A percentile compares a stretch with the other conserved stretches of the same genome.
These are phyloP conservation scores for Orobanche coerulescens DNA, from an alignment of 257 asterid genomes.

Conservation along the genomic window DNA sequence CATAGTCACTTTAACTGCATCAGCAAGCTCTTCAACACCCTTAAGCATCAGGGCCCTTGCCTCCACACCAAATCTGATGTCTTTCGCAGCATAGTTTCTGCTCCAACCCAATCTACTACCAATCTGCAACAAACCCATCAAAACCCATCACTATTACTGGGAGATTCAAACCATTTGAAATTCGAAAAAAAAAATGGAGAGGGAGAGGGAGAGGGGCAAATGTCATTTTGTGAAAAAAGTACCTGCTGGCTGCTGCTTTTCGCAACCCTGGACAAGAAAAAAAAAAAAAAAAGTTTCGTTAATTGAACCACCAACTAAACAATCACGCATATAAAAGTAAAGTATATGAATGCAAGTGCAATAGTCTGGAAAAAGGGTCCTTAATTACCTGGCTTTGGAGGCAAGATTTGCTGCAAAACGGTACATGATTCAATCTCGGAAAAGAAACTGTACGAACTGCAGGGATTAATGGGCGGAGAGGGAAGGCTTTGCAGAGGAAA, in stretches of 20 bases:
- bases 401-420: conserved; percentile 84
- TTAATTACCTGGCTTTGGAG: conserved; percentile 49
- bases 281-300: neutral
- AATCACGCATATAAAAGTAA: neutral
- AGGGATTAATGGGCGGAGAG: neutral
- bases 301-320: conserved; percentile 4
- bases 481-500: neutral
- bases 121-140: conserved; percentile 36
- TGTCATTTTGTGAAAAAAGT: neutral
- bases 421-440: conserved; percentile 36
- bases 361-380: neutral
- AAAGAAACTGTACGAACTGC: conserved; percentile 2
- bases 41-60: conserved; percentile 87
- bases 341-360: neutral
- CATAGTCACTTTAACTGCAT: conserved; percentile 91
- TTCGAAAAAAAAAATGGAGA: neutral
- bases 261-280: conserved; percentile 42
- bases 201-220: neutral
- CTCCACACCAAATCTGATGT: conserved; percentile 80
- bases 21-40: conserved; percentile 94
- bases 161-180: neutral
- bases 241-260: conserved; percentile 61
- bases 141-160: conserved; percentile 3
- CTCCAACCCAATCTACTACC: conserved; percentile 54
- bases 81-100: conserved; percentile 89